Evolutionary conservation across 2,329 filamentous ascomycete genomes (phyloP), one percentile per base, ranked within the genome.

Genomic region (Botryotinia globosa): DNA sequence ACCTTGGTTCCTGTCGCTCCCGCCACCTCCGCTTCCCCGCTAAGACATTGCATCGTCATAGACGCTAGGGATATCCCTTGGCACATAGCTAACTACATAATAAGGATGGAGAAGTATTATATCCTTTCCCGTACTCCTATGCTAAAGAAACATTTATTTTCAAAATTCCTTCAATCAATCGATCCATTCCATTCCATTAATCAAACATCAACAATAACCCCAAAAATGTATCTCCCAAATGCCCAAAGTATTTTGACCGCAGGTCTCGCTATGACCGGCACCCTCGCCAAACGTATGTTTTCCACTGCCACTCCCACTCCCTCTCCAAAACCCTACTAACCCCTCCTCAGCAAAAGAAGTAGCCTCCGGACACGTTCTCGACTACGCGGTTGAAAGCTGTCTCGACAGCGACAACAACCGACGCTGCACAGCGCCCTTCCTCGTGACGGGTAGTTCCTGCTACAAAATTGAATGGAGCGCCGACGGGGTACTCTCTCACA

Each of bases 311-410:
- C 45, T 48, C 8, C 7, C 48, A 51, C 48, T 22, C 32, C 51
- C 14, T 10, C 34, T 16, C 32, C 18, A 39, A 54, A 58, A 2
- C 34, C 58, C 42, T 59, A 64, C 74, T 73, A 71, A 76, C 51
- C n/a, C n/a, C 61, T n/a, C 74, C 74, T 9, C 76, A 77, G 20
- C 64, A 9, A 70, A 64, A 29, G 56, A 64, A 29, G 73, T 83
- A 45, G 44, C 78, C 37, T 77, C 80, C 22, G 83, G 83, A 73
- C 80, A 78, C 29, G 77, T 85, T 22, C 76, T 85, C 65, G 83
- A 84, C 78, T 84, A 79, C 77, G 83, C 82, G 0, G 78, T 84
- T 0, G 81, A 84, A 71, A 81, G 82, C 59, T 85, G 83, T 75
- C 64, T 82, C 70, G 84, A 85, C 71, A 37, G 14, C 45, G 80